Evolutionary conservation across 768 basidiomycete genomes (phyloP).

Genomic region (Auriscalpium orientale): DNA sequence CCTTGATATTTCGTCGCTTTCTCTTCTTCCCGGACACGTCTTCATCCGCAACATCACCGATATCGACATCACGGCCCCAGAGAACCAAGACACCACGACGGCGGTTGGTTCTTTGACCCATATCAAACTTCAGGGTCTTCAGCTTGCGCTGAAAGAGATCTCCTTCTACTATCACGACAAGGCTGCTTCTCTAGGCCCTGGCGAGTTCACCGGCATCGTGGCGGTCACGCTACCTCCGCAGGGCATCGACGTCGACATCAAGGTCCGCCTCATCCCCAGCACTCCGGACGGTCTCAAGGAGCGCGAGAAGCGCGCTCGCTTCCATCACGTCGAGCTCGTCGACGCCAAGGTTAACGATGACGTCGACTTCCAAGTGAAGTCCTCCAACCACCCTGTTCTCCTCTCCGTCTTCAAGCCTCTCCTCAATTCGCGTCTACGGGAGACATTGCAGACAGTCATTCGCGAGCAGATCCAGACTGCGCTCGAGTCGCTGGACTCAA

Average conservation of each 20-base stretch:
- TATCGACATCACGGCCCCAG: constrained; percentile 42
- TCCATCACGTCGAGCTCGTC: constrained; percentile 51
- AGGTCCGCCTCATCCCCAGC: constrained; percentile 54
- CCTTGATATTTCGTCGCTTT: constrained; percentile 59
- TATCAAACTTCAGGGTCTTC: constrained; percentile 56
- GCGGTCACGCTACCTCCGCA: constrained; percentile 55
- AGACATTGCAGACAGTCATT: constrained; percentile 53
- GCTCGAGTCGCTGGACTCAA: constrained; percentile 46
- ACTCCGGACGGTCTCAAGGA: constrained; percentile 34
- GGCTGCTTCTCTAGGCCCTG: constrained; percentile 40
- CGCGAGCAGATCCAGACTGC: constrained; percentile 44
- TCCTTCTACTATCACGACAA: constrained; percentile 74
- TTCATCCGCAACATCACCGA: constrained; percentile 69
- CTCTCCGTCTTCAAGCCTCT: constrained; percentile 58
- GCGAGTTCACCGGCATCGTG: constrained; percentile 54
- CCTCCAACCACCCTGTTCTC: constrained; percentile 59
- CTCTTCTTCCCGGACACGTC: constrained; percentile 59
- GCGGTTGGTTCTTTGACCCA: constrained; percentile 59
- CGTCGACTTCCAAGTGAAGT: constrained; percentile 43
- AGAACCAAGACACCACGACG: constrained; percentile 32
- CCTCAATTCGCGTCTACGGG: constrained; percentile 45
- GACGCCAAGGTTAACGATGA: constrained; percentile 50
- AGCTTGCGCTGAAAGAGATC: constrained; percentile 53
- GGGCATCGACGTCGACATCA: constrained; percentile 63
- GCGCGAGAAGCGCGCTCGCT: constrained; percentile 39